Evolutionary conservation across 2,329 filamentous ascomycete species (phyloP).

Genomic region (Colletotrichum cereale): DNA sequence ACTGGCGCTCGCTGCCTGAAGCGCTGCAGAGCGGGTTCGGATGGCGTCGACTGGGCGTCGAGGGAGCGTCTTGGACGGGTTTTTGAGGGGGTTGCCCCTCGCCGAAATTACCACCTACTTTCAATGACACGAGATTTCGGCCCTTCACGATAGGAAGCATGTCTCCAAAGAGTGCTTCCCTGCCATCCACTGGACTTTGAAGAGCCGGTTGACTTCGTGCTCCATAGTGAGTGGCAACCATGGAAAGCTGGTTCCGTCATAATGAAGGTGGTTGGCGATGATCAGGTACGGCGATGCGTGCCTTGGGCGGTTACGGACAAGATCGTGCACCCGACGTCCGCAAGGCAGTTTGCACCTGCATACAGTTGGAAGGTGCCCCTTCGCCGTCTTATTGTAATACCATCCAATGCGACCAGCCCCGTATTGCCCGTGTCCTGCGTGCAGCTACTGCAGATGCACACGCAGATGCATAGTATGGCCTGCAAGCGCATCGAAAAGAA

Average conservation of each 20-base stretch:
- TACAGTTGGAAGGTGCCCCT: not conserved
- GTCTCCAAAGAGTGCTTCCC: conserved; percentile 5
- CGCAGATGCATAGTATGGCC: conserved; percentile 4
- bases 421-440: conserved; percentile 25
- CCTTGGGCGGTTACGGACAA: not conserved
- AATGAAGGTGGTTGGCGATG: not conserved
- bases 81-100: not conserved
- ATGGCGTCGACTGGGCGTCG: conserved; percentile 22
- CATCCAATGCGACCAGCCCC: conserved; percentile 23
- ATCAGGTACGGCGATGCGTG: not conserved
- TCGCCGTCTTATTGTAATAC: not conserved
- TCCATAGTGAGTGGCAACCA: not conserved
- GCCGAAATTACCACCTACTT: not conserved
- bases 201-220: not conserved
- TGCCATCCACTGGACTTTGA: not conserved
- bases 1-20: conserved; percentile 27
- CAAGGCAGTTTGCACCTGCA: not conserved
- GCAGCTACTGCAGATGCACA: conserved; percentile 26
- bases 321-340: not conserved
- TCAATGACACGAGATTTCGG: conserved; percentile 25
- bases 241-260: not conserved
- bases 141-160: not conserved
- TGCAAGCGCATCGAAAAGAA: not conserved
- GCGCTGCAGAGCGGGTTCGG: conserved; percentile 19
- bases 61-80: conserved; percentile 29